Percentiles rank a stretch among this genome's conserved stretches.
Evolutionary conservation across 305 asterid genomes (phyloP).

Genomic region (Rubia tinctorum): DNA sequence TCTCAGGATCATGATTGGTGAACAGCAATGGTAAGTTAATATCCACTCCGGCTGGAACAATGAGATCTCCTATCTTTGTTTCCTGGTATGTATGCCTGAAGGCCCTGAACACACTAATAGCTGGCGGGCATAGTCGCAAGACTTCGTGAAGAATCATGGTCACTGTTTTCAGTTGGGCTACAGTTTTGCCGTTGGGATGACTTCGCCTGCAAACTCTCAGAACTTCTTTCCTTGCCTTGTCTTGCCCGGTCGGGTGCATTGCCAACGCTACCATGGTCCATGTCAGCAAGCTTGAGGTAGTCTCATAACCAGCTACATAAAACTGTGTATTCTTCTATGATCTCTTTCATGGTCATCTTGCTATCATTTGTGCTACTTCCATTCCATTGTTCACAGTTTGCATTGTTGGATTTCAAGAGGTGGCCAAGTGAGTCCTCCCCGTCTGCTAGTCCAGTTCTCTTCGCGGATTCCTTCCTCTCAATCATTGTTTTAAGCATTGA

Average conservation of each 20-base stretch:
- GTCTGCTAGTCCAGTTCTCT: conserved; percentile 22
- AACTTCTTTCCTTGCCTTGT: conserved; percentile 54
- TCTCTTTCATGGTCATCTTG: conserved; percentile 42
- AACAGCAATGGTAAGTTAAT: conserved; percentile 37
- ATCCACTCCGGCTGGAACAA: conserved; percentile 40
- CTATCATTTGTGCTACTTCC: conserved; percentile 10
- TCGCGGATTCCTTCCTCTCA: conserved; percentile 32
- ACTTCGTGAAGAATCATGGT: conserved; percentile 51
- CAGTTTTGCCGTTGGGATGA: conserved; percentile 35
- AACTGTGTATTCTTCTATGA: conserved; percentile 47
- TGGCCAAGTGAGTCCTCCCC: conserved; percentile 35
- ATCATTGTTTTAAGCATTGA: conserved; percentile 38
- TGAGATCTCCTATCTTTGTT: conserved; percentile 35
- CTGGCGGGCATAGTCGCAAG: conserved; percentile 51
- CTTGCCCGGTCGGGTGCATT: conserved; percentile 57
- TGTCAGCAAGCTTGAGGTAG: conserved; percentile 41
- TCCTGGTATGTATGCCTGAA: conserved; percentile 33
- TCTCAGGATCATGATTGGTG: conserved; percentile 37
- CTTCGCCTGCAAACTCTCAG: conserved; percentile 26
- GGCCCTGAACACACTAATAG: conserved; percentile 23
- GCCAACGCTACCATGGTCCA: conserved; percentile 45
- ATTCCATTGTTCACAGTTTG: conserved; percentile 15
- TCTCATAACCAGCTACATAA: conserved; percentile 49
- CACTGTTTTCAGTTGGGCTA: conserved; percentile 49
- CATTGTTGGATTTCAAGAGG: conserved; percentile 36